Percentiles rank a stretch among this genome's conserved stretches.
Evolutionary conservation across 345 rosid genomes (phyloP).

Genomic region (Turnera subulata): DNA sequence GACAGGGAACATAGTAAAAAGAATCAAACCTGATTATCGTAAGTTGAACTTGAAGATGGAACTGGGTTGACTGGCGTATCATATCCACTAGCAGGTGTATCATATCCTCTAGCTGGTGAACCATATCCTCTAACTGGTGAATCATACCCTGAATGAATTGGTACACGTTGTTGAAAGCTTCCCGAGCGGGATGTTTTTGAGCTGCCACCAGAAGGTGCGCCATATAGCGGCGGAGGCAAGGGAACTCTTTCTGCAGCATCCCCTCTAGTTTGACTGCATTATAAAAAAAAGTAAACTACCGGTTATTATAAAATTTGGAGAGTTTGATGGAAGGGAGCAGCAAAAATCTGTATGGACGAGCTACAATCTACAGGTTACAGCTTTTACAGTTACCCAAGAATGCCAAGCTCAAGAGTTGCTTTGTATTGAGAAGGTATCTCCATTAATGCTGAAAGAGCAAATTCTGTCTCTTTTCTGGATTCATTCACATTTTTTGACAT

Average conservation of each 20-base stretch:
- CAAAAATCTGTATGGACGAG: neutral
- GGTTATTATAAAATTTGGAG: neutral
- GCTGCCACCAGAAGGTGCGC: slow-evolving; percentile 34
- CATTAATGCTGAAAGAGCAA: slow-evolving; percentile 92
- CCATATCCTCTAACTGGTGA: slow-evolving; percentile 15
- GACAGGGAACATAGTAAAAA: neutral
- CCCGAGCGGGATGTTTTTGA: slow-evolving; percentile 33
- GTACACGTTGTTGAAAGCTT: slow-evolving; percentile 31
- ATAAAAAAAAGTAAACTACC: slow-evolving; percentile 16
- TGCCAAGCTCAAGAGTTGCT: slow-evolving; percentile 77
- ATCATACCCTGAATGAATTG: slow-evolving; percentile 19
- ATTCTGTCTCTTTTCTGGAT: slow-evolving; percentile 77
- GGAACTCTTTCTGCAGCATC: slow-evolving; percentile 51
- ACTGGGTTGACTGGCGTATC: slow-evolving; percentile 30
- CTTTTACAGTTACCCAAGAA: slow-evolving; percentile 58
- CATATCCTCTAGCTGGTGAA: neutral
- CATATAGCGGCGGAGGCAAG: slow-evolving; percentile 68
- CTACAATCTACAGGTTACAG: neutral
- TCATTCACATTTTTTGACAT: slow-evolving; percentile 65
- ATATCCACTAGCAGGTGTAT: slow-evolving; percentile 24
- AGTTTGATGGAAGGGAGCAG: neutral
- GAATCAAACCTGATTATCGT: slow-evolving; percentile 46
- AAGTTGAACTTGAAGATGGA: slow-evolving; percentile 28
- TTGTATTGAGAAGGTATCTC: slow-evolving; percentile 92
- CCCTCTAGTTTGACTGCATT: slow-evolving; percentile 47